These are phyloP conservation scores for Psilocybe tampanensis DNA, from an alignment of 768 basidiomycete genomes.

Conservation along the genomic window DNA sequence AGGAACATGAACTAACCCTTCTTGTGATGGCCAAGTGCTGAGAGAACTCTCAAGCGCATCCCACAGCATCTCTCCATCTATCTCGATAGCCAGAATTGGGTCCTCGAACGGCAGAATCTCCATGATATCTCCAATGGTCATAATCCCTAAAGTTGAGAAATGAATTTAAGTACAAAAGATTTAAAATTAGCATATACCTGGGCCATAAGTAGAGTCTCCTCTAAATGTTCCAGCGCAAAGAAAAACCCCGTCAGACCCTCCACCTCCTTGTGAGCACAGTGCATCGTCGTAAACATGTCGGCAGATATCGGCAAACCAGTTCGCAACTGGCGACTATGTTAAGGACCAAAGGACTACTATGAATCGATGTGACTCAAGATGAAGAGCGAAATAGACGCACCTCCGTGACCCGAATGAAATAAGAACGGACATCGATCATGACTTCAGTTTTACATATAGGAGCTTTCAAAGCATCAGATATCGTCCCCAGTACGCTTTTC, in stretches of 20 bases:
- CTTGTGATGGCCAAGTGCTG: constrained; percentile 84
- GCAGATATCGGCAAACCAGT: constrained; percentile 87
- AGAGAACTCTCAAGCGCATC: constrained; percentile 74
- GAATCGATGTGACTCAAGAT: not conserved
- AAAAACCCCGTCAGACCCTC: constrained; percentile 78
- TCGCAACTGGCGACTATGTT: constrained; percentile 63
- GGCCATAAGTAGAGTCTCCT: constrained; percentile 84
- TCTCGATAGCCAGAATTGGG: constrained; percentile 76
- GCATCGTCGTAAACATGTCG: constrained; percentile 82
- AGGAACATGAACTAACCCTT: constrained; percentile 58
- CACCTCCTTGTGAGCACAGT: constrained; percentile 54
- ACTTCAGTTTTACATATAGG: constrained; percentile 75
- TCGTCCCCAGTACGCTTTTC: constrained; percentile 63
- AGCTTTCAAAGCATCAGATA: constrained; percentile 68
- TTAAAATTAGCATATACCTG: constrained; percentile 48
- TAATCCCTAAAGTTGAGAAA: constrained; percentile 45
- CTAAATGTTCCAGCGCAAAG: constrained; percentile 84
- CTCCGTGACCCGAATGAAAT: constrained; percentile 74
- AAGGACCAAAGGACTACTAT: not conserved
- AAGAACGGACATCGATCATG: constrained; percentile 72
- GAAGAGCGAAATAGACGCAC: constrained; percentile 32
- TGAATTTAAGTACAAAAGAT: not conserved
- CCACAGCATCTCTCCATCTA: constrained; percentile 82
- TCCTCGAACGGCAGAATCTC: constrained; percentile 92
- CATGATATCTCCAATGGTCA: constrained; percentile 85